Evolutionary conservation across 2,329 filamentous ascomycete species (phyloP).

Genomic region (Nemania sp.): DNA sequence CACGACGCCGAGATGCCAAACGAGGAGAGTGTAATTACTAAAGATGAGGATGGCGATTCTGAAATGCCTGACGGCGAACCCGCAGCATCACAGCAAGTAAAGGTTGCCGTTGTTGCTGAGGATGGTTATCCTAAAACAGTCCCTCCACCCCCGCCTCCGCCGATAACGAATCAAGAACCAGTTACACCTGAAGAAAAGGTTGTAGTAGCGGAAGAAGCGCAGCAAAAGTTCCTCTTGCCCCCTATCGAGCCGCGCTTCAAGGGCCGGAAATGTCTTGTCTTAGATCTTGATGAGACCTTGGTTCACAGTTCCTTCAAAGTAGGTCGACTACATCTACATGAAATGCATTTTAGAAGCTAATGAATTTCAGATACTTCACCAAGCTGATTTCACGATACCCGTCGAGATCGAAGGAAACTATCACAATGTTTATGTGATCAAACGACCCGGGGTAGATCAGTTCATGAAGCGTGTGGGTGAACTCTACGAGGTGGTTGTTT

Average conservation of each 20-base stretch:
- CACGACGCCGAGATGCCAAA: slow-evolving; percentile 54
- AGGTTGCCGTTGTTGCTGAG: slow-evolving; percentile 56
- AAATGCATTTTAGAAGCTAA: slow-evolving; percentile 11
- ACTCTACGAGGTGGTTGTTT: slow-evolving; percentile 97
- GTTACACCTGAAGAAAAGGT: slow-evolving; percentile 53
- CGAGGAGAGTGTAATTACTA: slow-evolving; percentile 52
- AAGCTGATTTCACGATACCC: slow-evolving; percentile 98
- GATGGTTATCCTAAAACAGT: slow-evolving; percentile 56
- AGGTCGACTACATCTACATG: slow-evolving; percentile 44
- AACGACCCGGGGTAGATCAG: slow-evolving; percentile 96
- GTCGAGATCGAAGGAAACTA: slow-evolving; percentile 99
- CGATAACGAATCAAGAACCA: slow-evolving; percentile 51
- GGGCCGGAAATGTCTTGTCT: slow-evolving; percentile 91
- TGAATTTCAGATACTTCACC: slow-evolving; percentile 83
- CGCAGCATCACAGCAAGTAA: slow-evolving; percentile 56
- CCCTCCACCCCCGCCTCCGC: slow-evolving; percentile 62
- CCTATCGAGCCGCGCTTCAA: slow-evolving; percentile 82
- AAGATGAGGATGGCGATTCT: slow-evolving; percentile 70
- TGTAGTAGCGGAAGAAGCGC: slow-evolving; percentile 59
- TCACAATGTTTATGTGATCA: slow-evolving; percentile 99
- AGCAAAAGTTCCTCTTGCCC: slow-evolving; percentile 81
- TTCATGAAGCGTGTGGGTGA: slow-evolving; percentile 99
- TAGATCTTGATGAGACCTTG: slow-evolving; percentile 95
- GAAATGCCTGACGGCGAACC: slow-evolving; percentile 74
- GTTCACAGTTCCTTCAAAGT: slow-evolving; percentile 99